phyloP scores from a whole-genome alignment of 306 rosid genomes.

The Trifolium pratense region DNA sequence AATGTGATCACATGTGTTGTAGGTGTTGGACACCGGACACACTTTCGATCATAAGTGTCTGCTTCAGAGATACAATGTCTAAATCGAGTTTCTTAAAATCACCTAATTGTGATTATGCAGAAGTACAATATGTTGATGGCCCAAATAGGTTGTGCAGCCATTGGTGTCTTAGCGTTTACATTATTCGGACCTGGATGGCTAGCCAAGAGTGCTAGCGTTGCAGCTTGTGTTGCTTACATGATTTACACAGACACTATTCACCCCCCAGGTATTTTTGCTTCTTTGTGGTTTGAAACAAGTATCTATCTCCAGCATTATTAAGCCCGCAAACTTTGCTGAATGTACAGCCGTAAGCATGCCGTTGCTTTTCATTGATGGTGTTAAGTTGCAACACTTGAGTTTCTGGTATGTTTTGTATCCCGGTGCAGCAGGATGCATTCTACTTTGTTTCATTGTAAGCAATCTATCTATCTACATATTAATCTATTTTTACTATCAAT shows the following conservation, averaged over 20 bases:
- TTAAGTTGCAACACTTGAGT: conserved; percentile 73
- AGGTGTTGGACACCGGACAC: not conserved
- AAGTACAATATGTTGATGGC: conserved; percentile 86
- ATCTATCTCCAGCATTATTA: not conserved
- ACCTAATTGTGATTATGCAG: conserved; percentile 53
- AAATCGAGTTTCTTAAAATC: conserved; percentile 10
- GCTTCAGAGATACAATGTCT: not conserved
- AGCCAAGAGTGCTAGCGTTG: conserved; percentile 71
- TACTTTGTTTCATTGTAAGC: conserved; percentile 81
- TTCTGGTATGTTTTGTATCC: conserved; percentile 87
- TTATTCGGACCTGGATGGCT: conserved; percentile 89
- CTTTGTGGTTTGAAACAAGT: not conserved
- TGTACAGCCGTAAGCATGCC: conserved; percentile 88
- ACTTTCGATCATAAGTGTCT: not conserved
- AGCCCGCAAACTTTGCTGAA: not conserved
- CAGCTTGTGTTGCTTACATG: conserved; percentile 89
- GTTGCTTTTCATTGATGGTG: conserved; percentile 86
- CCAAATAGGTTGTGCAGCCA: conserved; percentile 92
- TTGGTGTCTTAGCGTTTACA: conserved; percentile 75
- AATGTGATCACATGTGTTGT: not conserved
- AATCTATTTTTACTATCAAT: not conserved
- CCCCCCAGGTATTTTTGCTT: conserved; percentile 73
- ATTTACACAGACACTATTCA: conserved; percentile 70
- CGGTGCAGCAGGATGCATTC: conserved; percentile 74
- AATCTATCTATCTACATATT: not conserved